phyloP scores from a whole-genome alignment of 345 rosid genomes.

The Linum usitatissimum region DNA sequence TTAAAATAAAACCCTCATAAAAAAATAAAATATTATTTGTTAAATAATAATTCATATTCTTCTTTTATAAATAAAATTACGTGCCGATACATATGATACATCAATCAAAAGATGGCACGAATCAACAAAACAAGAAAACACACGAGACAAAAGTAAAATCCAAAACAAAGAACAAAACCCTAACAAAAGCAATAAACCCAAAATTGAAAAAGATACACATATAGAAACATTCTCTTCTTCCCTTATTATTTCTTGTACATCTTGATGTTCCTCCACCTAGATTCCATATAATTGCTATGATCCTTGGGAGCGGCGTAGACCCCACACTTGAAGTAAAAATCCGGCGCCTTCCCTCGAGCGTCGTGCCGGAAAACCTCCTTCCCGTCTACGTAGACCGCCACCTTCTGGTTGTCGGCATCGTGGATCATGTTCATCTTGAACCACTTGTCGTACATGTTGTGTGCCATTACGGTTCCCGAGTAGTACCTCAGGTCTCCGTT shows the following conservation, averaged over 20 bases:
- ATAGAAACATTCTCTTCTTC: too few relatives aligned
- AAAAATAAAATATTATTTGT: too few relatives aligned
- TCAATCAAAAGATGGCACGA: too few relatives aligned
- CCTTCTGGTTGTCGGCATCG: conserved; percentile 13
- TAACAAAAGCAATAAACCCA: too few relatives aligned
- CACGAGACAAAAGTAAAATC: too few relatives aligned
- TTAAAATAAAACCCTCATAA: too few relatives aligned
- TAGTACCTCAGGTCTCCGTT: conserved; percentile 20
- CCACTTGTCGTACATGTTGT: conserved; percentile 18
- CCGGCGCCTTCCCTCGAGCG: conserved; percentile 14
- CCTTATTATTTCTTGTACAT: conserved; percentile 18
- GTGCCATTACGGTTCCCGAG: conserved; percentile 9
- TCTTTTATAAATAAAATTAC: too few relatives aligned
- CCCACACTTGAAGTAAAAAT: conserved; percentile 30
- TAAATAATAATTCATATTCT: too few relatives aligned
- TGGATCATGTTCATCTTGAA: conserved; percentile 22
- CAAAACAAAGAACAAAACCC: too few relatives aligned
- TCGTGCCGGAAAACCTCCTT: conserved; percentile 12
- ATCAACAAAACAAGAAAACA: too few relatives aligned
- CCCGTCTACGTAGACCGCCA: conserved; percentile 22
- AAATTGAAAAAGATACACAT: too few relatives aligned
- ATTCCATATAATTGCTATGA: conserved; percentile 30
- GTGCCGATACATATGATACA: too few relatives aligned
- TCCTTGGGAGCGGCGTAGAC: conserved; percentile 23
- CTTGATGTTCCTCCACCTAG: conserved; percentile 33